Conservation (phyloP, 1,139 yeast species). For the Pichia kudriavzevii region DNA sequence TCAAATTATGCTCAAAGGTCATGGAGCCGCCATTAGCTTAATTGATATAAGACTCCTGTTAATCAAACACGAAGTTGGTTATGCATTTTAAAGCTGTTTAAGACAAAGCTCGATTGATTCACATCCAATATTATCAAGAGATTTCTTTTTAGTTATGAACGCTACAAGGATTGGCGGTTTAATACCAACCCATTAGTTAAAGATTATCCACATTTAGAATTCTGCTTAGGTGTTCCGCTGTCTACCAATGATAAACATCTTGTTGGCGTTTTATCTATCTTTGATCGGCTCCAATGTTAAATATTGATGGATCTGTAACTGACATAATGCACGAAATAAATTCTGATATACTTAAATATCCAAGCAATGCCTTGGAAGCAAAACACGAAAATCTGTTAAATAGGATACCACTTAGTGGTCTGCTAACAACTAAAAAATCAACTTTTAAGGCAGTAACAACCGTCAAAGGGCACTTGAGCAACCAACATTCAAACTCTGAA, state of each 20-base stretch:
- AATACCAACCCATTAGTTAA: slow-evolving; percentile 52
- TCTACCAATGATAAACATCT: slow-evolving; percentile 31
- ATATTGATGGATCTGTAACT: too few species aligned
- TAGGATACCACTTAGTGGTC: too few species aligned
- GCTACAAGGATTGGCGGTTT: slow-evolving; percentile 66
- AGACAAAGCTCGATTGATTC: slow-evolving; percentile 55
- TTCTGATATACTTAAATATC: too few species aligned
- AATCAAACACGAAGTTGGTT: slow-evolving; percentile 41
- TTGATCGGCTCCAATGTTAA: slow-evolving; percentile 44
- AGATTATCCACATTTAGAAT: slow-evolving; percentile 50
- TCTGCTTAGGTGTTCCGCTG: slow-evolving; percentile 60
- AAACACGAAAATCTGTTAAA: too few species aligned
- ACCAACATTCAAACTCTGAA: not conserved
- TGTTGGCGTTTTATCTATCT: slow-evolving; percentile 56
- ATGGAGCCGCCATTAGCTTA: slow-evolving; percentile 53
- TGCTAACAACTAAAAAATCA: too few species aligned
- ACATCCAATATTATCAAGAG: slow-evolving; percentile 55
- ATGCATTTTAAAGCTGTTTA: slow-evolving; percentile 43
- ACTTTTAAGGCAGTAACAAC: not conserved
- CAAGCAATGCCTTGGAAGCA: too few species aligned
- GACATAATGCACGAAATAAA: too few species aligned
- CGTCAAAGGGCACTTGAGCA: not conserved
- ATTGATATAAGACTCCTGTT: slow-evolving; percentile 42
- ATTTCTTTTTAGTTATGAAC: slow-evolving; percentile 46
- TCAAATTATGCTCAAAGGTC: slow-evolving; percentile 34